Evolutionary conservation across 2,329 filamentous ascomycete genomes (phyloP), one percentile per base, ranked within the genome.

Genomic region (Ophiobolus disseminans): DNA sequence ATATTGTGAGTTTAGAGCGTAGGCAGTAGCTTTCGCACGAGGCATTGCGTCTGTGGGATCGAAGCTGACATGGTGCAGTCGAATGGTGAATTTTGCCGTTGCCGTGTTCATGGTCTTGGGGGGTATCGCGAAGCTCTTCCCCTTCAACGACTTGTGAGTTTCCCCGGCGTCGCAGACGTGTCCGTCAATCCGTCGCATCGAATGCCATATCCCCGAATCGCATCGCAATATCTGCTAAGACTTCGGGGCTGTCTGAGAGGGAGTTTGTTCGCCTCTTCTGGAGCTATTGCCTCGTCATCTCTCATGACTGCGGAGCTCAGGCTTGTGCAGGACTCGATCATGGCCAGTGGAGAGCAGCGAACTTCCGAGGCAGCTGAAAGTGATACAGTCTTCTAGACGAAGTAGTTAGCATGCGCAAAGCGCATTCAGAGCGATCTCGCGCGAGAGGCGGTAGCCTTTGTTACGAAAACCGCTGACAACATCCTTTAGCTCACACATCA

Each of bases 41-140:
- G 42, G 47, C 37, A 56, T 57, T 56, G 45, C 14, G 22, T 4
- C 37, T 30, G 21, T 25, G 6, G 13, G 26, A n/a, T 10, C 16
- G 16, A 36, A 36, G 19, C 25, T 40, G 23, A 30, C 23, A 46
- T 25, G 67, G 10, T 57, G 45, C 63, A 97, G 94, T 80, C 94
- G 94, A 71, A 86, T 97, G 71, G 90, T 96, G 74, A 99, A 99
- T 82, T 81, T 99, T 75, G 90, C 80, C 66, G 86, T 95, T 57
- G 94, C 87, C 66, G 87, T 87, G 62, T 83, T 96, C 61, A 95
- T 96, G 86, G 80, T 96, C 38, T 80, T 96, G 38, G 93, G 92
- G 59, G 93, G 91, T 65, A 81, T 91, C 68, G 81, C 80, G 55
- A 86, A 90, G 69, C 86, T 91, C 77, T 89, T 89, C 70, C 70